These are phyloP conservation scores for Sphaceloma murrayae DNA, from an alignment of 2,329 filamentous ascomycete species.

Conservation along the genomic window DNA sequence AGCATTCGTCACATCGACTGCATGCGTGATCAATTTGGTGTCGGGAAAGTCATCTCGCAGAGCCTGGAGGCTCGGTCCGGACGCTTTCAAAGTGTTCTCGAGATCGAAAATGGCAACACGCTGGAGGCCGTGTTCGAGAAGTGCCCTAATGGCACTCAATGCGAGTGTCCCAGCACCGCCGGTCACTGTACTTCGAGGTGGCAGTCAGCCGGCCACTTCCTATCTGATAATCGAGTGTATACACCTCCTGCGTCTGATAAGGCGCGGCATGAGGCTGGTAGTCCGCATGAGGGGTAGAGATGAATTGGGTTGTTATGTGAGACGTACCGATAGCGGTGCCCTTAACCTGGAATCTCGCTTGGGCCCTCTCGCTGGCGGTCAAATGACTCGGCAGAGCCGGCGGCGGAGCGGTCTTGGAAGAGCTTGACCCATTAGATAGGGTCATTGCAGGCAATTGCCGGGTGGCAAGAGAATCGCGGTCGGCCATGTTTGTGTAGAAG, in stretches of 20 bases:
- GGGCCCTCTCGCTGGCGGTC: background rate
- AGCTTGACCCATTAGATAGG: background rate
- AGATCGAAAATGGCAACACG: conserved; percentile 55
- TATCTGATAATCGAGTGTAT: background rate
- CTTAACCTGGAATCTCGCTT: conserved; percentile 39
- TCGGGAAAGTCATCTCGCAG: conserved; percentile 48
- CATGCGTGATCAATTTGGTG: conserved; percentile 41
- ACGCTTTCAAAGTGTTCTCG: conserved; percentile 33
- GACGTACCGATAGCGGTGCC: conserved; percentile 39
- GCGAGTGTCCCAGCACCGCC: conserved; percentile 58
- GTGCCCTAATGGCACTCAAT: conserved; percentile 47
- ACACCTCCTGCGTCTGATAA: background rate
- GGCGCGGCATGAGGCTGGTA: too few species aligned
- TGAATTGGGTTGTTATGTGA: too few species aligned
- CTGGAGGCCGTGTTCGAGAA: conserved; percentile 57
- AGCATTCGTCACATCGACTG: conserved; percentile 52
- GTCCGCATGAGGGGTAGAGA: too few species aligned
- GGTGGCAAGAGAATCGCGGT: background rate
- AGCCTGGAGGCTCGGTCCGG: conserved; percentile 34
- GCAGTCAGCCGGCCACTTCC: background rate
- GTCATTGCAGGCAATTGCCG: conserved; percentile 3
- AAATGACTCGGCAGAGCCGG: background rate
- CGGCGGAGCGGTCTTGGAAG: background rate
- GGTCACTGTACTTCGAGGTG: conserved; percentile 39
- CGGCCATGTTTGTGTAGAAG: background rate